Percentiles rank a stretch among this genome's conserved stretches.
phyloP scores from a whole-genome alignment of 139 green algal species.

The Zygnema cylindricum region DNA sequence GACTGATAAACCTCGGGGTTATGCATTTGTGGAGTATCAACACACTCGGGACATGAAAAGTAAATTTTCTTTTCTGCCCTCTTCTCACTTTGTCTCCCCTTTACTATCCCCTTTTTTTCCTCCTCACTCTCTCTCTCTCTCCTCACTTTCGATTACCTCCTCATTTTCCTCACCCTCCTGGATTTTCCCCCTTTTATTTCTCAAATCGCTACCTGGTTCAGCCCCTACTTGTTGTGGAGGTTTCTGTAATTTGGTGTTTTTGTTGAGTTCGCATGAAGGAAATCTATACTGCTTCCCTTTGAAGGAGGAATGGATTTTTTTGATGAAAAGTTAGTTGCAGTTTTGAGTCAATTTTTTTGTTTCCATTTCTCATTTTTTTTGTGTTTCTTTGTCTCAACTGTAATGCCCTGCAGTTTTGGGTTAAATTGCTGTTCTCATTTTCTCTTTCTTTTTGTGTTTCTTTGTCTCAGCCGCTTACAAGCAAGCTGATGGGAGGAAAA shows the following conservation, averaged over 20 bases:
- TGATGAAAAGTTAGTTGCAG: too few species aligned
- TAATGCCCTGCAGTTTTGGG: too few species aligned
- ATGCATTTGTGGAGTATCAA: conserved; percentile 70
- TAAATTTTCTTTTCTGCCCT: conserved; percentile 19
- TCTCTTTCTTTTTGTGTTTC: background rate
- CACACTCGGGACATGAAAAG: conserved; percentile 69
- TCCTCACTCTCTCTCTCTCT: conserved; percentile 9
- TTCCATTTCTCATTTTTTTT: too few species aligned
- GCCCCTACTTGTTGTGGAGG: too few species aligned
- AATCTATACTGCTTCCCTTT: too few species aligned
- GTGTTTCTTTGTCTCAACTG: too few species aligned
- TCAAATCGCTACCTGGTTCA: too few species aligned
- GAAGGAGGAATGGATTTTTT: too few species aligned
- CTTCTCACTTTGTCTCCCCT: conserved; percentile 2
- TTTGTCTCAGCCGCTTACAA: conserved; percentile 63
- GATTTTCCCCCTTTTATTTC: too few species aligned
- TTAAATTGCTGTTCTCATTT: background rate
- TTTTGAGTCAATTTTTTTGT: too few species aligned
- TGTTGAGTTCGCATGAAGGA: too few species aligned
- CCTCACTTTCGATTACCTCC: background rate
- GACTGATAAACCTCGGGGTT: conserved; percentile 64
- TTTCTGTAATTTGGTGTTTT: too few species aligned
- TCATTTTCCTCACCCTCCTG: background rate
- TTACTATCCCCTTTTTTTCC: background rate
- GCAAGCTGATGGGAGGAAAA: conserved; percentile 63